A percentile compares a stretch with the other conserved stretches of the same genome.
These are phyloP conservation scores for Fusarium coicis DNA, from an alignment of 2,329 filamentous ascomycete genomes.

Conservation along the genomic window DNA sequence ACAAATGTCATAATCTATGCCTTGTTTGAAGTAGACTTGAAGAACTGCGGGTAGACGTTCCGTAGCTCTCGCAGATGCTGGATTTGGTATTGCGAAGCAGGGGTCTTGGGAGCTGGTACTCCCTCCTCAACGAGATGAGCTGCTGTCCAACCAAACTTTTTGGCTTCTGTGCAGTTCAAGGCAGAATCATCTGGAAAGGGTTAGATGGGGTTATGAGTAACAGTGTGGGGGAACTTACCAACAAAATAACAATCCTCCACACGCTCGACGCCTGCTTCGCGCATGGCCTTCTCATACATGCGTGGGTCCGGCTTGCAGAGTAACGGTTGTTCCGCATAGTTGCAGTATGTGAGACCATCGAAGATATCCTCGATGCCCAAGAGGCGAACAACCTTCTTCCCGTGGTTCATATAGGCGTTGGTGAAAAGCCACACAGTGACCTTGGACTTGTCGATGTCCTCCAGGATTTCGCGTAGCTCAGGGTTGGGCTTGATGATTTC, in stretches of 20 bases:
- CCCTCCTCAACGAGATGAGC: conserved; percentile 86
- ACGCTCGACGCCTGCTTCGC: conserved; percentile 77
- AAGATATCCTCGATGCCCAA: conserved; percentile 89
- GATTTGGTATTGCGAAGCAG: conserved; percentile 80
- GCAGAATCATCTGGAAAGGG: conserved; percentile 79
- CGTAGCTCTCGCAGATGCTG: conserved; percentile 80
- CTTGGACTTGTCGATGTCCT: conserved; percentile 84
- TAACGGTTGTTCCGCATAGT: conserved; percentile 79
- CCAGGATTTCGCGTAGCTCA: conserved; percentile 77
- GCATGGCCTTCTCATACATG: conserved; percentile 92
- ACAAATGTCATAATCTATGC: not conserved
- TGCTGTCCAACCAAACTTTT: conserved; percentile 85
- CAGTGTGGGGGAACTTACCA: conserved; percentile 65
- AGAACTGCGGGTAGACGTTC: conserved; percentile 82
- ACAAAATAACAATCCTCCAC: conserved; percentile 89
- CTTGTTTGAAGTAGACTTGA: conserved; percentile 65
- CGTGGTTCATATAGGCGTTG: conserved; percentile 94
- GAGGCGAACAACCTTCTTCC: conserved; percentile 80
- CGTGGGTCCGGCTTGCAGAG: conserved; percentile 86
- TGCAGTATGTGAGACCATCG: conserved; percentile 94
- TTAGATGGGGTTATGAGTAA: not conserved
- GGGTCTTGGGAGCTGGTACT: conserved; percentile 69
- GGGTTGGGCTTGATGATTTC: conserved; percentile 83
- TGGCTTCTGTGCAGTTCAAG: conserved; percentile 81
- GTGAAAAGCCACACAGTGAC: conserved; percentile 95